Base-by-base conservation (phyloP, 257 asterid genomes). In the Solanum phureja region DNA sequence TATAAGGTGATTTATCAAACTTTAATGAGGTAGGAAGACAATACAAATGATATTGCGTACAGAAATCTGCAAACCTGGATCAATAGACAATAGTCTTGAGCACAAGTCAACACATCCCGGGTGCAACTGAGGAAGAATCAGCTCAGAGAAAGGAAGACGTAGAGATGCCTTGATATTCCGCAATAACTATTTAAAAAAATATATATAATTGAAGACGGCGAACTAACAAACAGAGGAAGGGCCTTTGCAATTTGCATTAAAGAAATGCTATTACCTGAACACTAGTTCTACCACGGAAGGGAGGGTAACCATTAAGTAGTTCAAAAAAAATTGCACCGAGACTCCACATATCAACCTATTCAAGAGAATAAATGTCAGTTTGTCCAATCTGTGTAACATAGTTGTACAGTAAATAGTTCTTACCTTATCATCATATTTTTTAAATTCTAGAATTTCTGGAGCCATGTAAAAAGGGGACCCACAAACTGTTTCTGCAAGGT, bases 321-420 rank as follows among this genome's bases (percentile, higher is more conserved):
- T 93, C 94, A 88, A 93, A 93, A 60, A 92, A 91, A 89, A 93
- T 91, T 56, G 91, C 90, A 66, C 94, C 96, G 23, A 91, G 81
- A 76, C 96, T 91, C 95, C 93, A 92, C 94, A 92, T 92, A 87
- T 92, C 95, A 76, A 86, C 96, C 95, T 93, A 87, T 82, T 52
- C 52, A 90, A 49, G 83, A 76, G 40, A 79, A 44, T 49, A 46
- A 3, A 12, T 3, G 16, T 81, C 68, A 49, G 19, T 31, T 81
- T 81, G 69, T 8, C 19, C 56, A 21, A 29, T 46, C 68, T 46
- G 68, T 10, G 29, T 46, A 8, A 46, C 38, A 81, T 18, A 29
- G 42, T 81, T 46, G 85, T 46, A 81, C 16, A 81, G 66, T 81
- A 18, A 27, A 5, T 46, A 81, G 23, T 76, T 64, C 75, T 79